Base-by-base conservation (phyloP, 805 yeast species). In the Yamadazyma olivae region DNA sequence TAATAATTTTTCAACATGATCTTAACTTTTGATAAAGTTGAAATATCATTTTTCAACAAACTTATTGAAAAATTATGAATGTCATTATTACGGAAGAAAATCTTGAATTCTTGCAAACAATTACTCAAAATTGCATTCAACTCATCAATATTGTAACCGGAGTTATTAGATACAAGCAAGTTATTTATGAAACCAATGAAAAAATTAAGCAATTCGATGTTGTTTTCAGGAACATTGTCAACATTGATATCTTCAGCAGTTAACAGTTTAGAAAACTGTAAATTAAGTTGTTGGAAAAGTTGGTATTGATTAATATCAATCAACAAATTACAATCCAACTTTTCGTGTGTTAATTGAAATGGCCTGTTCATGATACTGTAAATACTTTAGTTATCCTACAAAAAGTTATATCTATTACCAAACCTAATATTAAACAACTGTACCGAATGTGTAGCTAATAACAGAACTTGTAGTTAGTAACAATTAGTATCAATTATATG, bases 1-100 rank as follows among this genome's bases (percentile, higher is more conserved):
- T 82, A 84, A 71, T 93, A 93, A 64, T 86, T 77, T 53, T 81
- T 81, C 54, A 93, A 80, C 39, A 93, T 75, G 27, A 63, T 65
- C 52, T 83, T 85, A 44, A 81, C 83, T 61, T 91, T 90, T 37
- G 64, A 68, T 36, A 76, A 57, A 27, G 95, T 84, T 51, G 85
- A 81, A 49, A 63, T 69, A n/a, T 35, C 26, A 28, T 70, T 74
- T 17, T 57, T 49, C 47, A 84, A 70, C 43, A 87, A 71, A 17
- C 67, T 62, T 20, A 93, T 82, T 21, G 96, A 97, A 42, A 90
- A 77, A 5, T 93, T 75, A 61, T 93, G 99, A 50, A 93, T 88
- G 56, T 91, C 97, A 32, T 50, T 45, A 28, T 57, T 48, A 46
- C 89, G 69, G 65, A 79, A 90, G 48, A 86, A 74, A 38, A 83